phyloP scores from a whole-genome alignment of 2,329 filamentous ascomycete genomes.

The Nannizziopsis arthrosporioides region DNA sequence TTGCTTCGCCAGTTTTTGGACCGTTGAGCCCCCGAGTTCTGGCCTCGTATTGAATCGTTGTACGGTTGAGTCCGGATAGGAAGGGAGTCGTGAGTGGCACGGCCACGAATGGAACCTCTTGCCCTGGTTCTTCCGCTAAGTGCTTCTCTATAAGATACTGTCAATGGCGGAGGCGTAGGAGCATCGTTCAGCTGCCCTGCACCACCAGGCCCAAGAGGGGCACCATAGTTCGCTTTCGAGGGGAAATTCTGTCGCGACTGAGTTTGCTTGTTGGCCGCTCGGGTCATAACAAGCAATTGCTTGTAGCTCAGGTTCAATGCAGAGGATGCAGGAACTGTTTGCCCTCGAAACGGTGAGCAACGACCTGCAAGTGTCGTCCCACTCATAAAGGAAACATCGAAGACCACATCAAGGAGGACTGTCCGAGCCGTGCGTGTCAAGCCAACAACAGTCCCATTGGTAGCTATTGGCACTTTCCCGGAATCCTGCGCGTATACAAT shows the following conservation, averaged over 20 bases:
- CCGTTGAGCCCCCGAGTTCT: not conserved
- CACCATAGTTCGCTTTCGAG: constrained; percentile 45
- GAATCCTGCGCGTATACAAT: constrained; percentile 87
- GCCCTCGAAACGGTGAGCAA: constrained; percentile 85
- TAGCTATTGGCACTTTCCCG: constrained; percentile 87
- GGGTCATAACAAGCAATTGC: constrained; percentile 57
- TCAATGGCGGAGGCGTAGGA: constrained; percentile 44
- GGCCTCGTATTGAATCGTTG: not conserved
- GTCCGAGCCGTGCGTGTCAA: constrained; percentile 78
- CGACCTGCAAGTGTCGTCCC: constrained; percentile 83
- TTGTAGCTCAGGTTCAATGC: constrained; percentile 77
- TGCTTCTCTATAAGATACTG: constrained; percentile 48
- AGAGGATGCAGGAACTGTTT: constrained; percentile 76
- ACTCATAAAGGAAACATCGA: constrained; percentile 93
- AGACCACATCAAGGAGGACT: constrained; percentile 78
- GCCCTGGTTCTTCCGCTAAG: constrained; percentile 38
- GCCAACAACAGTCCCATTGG: constrained; percentile 84
- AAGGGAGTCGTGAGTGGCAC: constrained; percentile 21
- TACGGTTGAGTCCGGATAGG: constrained; percentile 19
- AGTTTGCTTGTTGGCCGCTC: constrained; percentile 26
- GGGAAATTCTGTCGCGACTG: constrained; percentile 45
- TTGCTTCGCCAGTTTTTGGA: constrained; percentile 3
- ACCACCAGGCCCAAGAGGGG: constrained; percentile 45
- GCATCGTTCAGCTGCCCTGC: constrained; percentile 50
- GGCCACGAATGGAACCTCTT: constrained; percentile 26